Base-by-base conservation (phyloP, 495 filamentous ascomycete species). In the Chlorociboria aeruginascens region DNA sequence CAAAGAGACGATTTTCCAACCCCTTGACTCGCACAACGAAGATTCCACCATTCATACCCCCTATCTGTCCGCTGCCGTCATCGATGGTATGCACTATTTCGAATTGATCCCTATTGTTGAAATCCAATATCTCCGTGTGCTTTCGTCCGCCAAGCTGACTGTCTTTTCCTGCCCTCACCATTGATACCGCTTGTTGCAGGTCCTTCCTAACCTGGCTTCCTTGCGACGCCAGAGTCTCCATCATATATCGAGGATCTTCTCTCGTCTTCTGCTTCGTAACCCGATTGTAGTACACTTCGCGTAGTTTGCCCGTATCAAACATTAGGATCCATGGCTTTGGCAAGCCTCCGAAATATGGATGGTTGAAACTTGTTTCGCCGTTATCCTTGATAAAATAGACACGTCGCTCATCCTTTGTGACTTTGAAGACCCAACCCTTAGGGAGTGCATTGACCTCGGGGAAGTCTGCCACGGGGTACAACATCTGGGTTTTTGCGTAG, bases 21-120 rank as follows among this genome's bases (percentile, higher is more conserved):
- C 16, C 34, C 28, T 52, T 58, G 8, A 45, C 28, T 12, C 38
- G 30, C 6, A 60, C 57, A 0, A 60, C 57, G 33, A 48, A 57
- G 13, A 58, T 50, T 8, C 57, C 57, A 7, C 54, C 57, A 45
- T 60, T 60, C 43, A 57, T 49, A 8, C 31, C 54, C 11, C 57
- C 57, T 38, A 56, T 8, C 1, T 13, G 34, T 12, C 54, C 54
- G 12, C 52, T 35, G 7, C 54, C 54, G 1, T n/a, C 6, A 43
- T 60, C 57, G 14, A 60, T 49, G 10, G 42, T 31, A 12, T 54
- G 40, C 6, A 60, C 17, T 7, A 51, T 40, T 6, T 55, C 45
- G 20, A 45, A 60, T 25, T 51, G 3, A 20, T 46, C 11, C 33
- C 54, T 14, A 29, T 55, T 3, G 33, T 48, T 44, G 20, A 25